These are phyloP conservation scores for Backusella morwellensis DNA, from an alignment of 192 early-diverging fungal species.

Conservation along the genomic window DNA sequence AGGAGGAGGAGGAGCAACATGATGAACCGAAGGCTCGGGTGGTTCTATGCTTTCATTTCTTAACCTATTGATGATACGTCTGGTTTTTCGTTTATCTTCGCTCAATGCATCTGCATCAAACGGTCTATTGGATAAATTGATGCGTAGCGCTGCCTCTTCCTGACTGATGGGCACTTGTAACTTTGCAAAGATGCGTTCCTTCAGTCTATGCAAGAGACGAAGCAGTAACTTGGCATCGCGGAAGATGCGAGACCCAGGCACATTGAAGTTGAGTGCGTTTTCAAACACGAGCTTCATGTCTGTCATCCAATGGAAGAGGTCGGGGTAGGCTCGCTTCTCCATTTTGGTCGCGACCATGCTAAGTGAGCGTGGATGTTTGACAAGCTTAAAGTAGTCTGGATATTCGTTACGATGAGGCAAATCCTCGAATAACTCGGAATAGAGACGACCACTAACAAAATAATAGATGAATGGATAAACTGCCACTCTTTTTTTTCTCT, in stretches of 20 bases:
- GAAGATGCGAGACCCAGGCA: constrained; percentile 80
- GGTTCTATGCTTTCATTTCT: constrained; percentile 14
- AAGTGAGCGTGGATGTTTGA: constrained; percentile 78
- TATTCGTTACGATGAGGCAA: constrained; percentile 75
- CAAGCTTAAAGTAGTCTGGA: constrained; percentile 90
- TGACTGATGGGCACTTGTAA: constrained; percentile 16
- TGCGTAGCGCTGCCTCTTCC: constrained; percentile 15
- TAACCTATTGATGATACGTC: constrained; percentile 4
- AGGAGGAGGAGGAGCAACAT: not conserved
- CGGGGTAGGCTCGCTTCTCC: constrained; percentile 57
- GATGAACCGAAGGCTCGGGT: not conserved
- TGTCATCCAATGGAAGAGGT: constrained; percentile 67
- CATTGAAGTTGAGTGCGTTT: constrained; percentile 93
- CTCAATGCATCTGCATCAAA: constrained; percentile 15
- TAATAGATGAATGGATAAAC: not conserved
- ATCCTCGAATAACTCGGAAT: constrained; percentile 77
- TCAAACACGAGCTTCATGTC: constrained; percentile 85
- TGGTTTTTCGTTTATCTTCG: not conserved
- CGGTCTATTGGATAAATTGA: constrained; percentile 13
- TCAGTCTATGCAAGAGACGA: constrained; percentile 30
- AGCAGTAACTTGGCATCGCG: constrained; percentile 64
- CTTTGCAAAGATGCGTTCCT: constrained; percentile 23
- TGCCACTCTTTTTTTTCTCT: not conserved
- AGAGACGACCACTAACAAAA: constrained; percentile 49
- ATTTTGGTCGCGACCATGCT: constrained; percentile 64